Evolutionary conservation across 2,329 filamentous ascomycete species (phyloP), one percentile per base, ranked within the genome.

Genomic region (Penicillium sp.): DNA sequence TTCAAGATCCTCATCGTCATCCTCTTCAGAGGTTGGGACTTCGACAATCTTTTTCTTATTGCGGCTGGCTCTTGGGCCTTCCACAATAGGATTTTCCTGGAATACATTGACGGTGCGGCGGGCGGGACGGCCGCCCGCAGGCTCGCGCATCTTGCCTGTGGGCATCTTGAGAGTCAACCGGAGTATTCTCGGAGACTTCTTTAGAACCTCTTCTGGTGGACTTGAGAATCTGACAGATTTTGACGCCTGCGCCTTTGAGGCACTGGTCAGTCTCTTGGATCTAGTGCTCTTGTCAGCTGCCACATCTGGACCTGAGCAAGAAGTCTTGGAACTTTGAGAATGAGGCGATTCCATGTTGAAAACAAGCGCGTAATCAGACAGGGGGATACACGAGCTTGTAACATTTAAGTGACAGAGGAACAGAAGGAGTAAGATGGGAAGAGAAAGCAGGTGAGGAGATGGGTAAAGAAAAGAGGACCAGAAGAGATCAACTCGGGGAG

Each of bases 1-100:
- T 11, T 76, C 73, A 2, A 74, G 66, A 9, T 76, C 73, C 6
- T 77, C 69, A 24, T 79, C 73, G 6, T 77, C 69, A 24, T 80
- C 73, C 7, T 73, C 75, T 35, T 68, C 68, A 13, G 54, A 52
- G n/a, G 72, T 71, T 13, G 71, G 67, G 13, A 69, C 63, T 45
- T 76, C 73, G 8, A 71, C 71, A 9, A 70, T 65, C 37, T 69
- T 73, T 52, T 68, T 73, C 32, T 72, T 72, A 37, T 49, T 69
- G 53, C 73, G 68, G 58, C 71, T 75, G 44, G 71, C 66, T 54
- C 73, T 69, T 4, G 73, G 72, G 9, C 70, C 73, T 27, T 66
- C 70, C 12, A 76, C 55, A 43, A 75, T 73, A 40, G 72, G 69
- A 18, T 72, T 66, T 4, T 73, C 71, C 34, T 70, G 69, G 38